Evolutionary conservation across 164 flowering plant species (phyloP).

Genomic region (Chimonanthus praecox): DNA sequence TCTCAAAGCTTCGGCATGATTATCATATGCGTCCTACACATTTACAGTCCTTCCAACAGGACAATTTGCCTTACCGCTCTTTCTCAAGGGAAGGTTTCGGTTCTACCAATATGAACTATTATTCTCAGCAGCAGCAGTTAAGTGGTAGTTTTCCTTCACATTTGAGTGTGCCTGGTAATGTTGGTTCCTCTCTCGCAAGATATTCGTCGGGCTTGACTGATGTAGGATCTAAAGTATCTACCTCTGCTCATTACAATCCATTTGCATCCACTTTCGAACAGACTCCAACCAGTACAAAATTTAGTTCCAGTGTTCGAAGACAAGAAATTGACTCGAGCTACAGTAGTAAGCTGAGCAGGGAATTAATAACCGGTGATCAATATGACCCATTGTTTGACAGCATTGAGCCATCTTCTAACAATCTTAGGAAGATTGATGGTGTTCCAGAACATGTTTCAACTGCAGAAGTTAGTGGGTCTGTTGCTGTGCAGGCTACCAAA

Average conservation of each 20-base stretch:
- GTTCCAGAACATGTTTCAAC: constrained; percentile 24
- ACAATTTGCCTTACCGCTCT: constrained; percentile 11
- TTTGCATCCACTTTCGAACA: constrained; percentile 70
- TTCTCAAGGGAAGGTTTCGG: constrained; percentile 20
- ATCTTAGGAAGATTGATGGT: constrained; percentile 29
- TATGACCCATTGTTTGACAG: constrained; percentile 92
- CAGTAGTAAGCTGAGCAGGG: constrained; percentile 19
- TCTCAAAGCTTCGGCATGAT: constrained; percentile 8
- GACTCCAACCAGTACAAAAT: constrained; percentile 37
- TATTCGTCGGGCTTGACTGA: constrained; percentile 30
- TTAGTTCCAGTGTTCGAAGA: constrained; percentile 29
- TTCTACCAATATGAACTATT: constrained; percentile 21
- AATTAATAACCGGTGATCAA: constrained; percentile 33
- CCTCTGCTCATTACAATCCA: constrained; percentile 48
- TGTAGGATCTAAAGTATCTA: constrained; percentile 38
- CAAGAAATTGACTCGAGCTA: constrained; percentile 28
- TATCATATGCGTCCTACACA: constrained; percentile 17
- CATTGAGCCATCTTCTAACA: constrained; percentile 55
- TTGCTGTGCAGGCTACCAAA: constrained; percentile 8
- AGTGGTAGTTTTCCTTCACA: constrained; percentile 20
- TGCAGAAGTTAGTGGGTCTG: constrained; percentile 4
- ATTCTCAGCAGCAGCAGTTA: constrained; percentile 17
- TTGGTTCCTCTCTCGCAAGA: constrained; percentile 20
- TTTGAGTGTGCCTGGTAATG: constrained; percentile 22
- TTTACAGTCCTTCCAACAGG: constrained; percentile 19